A percentile compares a stretch with the other conserved stretches of the same genome.
These are phyloP conservation scores for Blakeslea trispora DNA, from an alignment of 371 early-diverging fungal species.

Conservation along the genomic window DNA sequence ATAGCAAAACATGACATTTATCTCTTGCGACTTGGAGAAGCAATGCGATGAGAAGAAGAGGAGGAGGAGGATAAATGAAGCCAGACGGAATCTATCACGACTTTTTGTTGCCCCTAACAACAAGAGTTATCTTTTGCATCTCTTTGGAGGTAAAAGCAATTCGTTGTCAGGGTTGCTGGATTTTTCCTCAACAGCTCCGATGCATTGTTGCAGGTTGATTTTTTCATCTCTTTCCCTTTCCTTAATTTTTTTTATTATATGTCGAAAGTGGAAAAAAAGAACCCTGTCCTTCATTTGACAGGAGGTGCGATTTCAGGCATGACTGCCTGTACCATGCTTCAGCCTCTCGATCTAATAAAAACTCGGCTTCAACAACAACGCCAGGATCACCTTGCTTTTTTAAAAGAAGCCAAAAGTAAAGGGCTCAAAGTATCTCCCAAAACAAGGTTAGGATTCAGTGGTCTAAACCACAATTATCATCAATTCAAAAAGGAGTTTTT, in stretches of 20 bases:
- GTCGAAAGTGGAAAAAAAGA: constrained; percentile 29
- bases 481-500: background rate
- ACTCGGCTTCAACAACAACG: constrained; percentile 80
- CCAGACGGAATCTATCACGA: no score
- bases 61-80: no score
- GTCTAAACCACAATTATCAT: background rate
- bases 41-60: no score
- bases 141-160: no score
- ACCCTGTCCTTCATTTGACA: constrained; percentile 60
- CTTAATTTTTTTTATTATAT: background rate
- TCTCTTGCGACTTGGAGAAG: no score
- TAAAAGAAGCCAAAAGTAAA: constrained; percentile 46
- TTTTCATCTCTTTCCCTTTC: background rate
- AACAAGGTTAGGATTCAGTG: constrained; percentile 24
- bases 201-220: no score
- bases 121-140: no score
- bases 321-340: constrained; percentile 79
- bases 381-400: constrained; percentile 54
- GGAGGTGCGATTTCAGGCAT: constrained; percentile 87
- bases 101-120: no score
- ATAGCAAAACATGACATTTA: no score
- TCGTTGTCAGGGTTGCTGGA: no score
- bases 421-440: constrained; percentile 33
- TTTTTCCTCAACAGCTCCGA: background rate
- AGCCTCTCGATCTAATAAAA: constrained; percentile 93